These are phyloP conservation scores for Monilinia laxa DNA, from an alignment of 2,329 filamentous ascomycete species.

Conservation along the genomic window DNA sequence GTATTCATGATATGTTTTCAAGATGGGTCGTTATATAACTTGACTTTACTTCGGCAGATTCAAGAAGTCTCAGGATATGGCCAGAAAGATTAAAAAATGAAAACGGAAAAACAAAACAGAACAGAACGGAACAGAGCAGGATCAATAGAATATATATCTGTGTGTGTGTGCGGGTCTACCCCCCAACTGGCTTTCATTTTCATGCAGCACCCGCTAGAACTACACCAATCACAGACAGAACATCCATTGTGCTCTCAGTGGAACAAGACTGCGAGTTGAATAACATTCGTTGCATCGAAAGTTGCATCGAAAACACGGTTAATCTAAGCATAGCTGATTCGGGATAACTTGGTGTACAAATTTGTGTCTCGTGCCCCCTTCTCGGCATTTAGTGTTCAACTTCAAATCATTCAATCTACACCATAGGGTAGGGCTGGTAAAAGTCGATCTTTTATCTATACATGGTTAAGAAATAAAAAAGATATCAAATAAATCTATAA, in stretches of 20 bases:
- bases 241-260: background rate
- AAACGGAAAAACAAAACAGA: background rate
- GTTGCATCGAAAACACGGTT: background rate
- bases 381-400: too few relatives aligned
- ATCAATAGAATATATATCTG: background rate
- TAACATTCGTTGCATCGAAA: background rate
- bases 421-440: too few relatives aligned
- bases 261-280: background rate
- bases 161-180: background rate
- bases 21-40: background rate
- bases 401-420: background rate
- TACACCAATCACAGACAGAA: too few relatives aligned
- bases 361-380: too few relatives aligned
- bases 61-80: background rate
- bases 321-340: too few relatives aligned
- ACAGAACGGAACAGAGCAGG: too few relatives aligned
- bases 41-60: background rate
- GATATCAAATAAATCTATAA: too few relatives aligned
- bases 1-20: conserved; percentile 4
- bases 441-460: too few relatives aligned
- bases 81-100: background rate
- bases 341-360: too few relatives aligned
- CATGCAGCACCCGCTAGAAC: background rate
- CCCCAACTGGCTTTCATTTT: background rate
- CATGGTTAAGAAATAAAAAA: too few relatives aligned